A percentile compares a stretch with the other conserved stretches of the same genome.
These are phyloP conservation scores for Blastomyces gilchristii DNA, from an alignment of 2,329 filamentous ascomycete genomes.

Conservation along the genomic window DNA sequence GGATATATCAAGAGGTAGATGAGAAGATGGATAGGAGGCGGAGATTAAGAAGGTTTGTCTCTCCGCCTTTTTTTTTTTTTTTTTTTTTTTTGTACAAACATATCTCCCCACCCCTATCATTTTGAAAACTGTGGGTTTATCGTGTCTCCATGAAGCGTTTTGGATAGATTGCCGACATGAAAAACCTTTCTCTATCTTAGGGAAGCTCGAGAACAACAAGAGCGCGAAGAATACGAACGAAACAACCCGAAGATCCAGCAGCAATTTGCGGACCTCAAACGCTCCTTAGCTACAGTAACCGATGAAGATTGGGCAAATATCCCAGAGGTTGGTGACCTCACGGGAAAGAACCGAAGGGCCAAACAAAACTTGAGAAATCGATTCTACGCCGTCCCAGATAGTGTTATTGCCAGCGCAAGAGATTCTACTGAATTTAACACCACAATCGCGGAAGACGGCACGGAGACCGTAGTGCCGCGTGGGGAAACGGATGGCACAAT, in stretches of 20 bases:
- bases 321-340: constrained; percentile 92
- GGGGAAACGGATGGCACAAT: constrained; percentile 67
- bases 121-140: constrained; percentile 53
- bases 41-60: constrained; percentile 73
- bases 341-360: constrained; percentile 78
- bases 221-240: constrained; percentile 88
- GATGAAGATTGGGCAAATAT: constrained; percentile 96
- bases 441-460: constrained; percentile 72
- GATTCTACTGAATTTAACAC: constrained; percentile 74
- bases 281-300: constrained; percentile 73
- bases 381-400: constrained; percentile 95
- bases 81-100: constrained; percentile 1
- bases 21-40: constrained; percentile 91
- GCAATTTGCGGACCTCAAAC: constrained; percentile 92
- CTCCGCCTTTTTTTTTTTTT: constrained; percentile 13
- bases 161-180: constrained; percentile 69
- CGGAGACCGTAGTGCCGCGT: constrained; percentile 37
- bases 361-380: constrained; percentile 73
- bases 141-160: constrained; percentile 48
- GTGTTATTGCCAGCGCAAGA: constrained; percentile 77
- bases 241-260: constrained; percentile 98
- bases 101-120: constrained; percentile 16
- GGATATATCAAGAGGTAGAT: constrained; percentile 90
- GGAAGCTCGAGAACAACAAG: constrained; percentile 85
- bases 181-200: constrained; percentile 53